These are phyloP conservation scores for Colletotrichum liaoningense DNA, from an alignment of 2,329 filamentous ascomycete species.

Conservation along the genomic window DNA sequence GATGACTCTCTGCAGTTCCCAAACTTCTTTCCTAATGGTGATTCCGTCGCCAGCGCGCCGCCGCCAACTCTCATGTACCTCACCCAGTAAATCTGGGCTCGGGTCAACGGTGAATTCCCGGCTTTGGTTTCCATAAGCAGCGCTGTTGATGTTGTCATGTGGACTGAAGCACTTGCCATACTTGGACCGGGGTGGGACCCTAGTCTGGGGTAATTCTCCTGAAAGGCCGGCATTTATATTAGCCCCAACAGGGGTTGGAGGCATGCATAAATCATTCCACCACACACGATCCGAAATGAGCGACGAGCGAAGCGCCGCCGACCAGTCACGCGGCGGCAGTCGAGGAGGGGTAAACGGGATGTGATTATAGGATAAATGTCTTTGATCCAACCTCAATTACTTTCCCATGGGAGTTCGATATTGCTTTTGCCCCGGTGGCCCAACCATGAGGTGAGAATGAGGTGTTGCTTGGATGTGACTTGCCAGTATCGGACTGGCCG, in stretches of 20 bases:
- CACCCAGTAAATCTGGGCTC: background rate
- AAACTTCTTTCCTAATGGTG: background rate
- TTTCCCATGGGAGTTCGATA: conserved; percentile 2
- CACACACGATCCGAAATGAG: conserved; percentile 13
- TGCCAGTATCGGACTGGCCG: conserved; percentile 9
- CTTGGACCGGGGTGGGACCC: conserved; percentile 7
- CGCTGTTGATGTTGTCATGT: background rate
- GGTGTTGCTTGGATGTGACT: background rate
- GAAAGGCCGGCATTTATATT: conserved; percentile 12
- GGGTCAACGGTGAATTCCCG: background rate
- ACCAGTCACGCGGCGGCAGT: conserved; percentile 1
- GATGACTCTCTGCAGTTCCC: background rate
- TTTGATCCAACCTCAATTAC: conserved; percentile 17
- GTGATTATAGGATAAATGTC: conserved; percentile 13
- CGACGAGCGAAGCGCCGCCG: background rate
- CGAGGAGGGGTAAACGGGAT: conserved; percentile 14
- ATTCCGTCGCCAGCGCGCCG: background rate
- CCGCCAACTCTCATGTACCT: no score
- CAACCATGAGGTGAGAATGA: background rate
- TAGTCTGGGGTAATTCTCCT: conserved; percentile 23
- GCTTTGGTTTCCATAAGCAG: background rate
- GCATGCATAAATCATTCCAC: conserved; percentile 11
- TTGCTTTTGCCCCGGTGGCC: background rate
- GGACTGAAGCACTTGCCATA: background rate
- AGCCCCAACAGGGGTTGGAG: background rate